Evolutionary conservation across 805 yeast species (phyloP), one percentile per base, ranked within the genome.

Genomic region (Teunomyces kruisii): DNA sequence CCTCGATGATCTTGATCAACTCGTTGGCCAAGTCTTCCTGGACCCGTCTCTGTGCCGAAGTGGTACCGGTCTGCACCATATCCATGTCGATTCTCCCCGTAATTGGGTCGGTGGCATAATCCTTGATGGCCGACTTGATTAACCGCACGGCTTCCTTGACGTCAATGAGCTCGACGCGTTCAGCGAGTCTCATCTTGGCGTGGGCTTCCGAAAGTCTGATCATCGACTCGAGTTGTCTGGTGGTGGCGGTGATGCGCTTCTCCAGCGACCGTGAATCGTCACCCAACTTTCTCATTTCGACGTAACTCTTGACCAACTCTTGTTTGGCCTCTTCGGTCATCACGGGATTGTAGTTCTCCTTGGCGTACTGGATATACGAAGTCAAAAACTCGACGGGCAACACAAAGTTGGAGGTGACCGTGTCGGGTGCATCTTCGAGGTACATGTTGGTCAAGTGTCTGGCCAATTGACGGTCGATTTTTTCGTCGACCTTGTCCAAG

Each of bases 81-180:
- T 90, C 97, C 97, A 94, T 90, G 62, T 94, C 99, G 53, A 94
- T 94, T 57, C 94, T 80, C 26, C 99, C 99, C 0, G 99, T 92
- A 29, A 84, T 74, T 17, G 99, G 99, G 69, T 94, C 99, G 2
- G 97, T 94, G 12, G 99, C 99, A 63, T 94, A 94, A 52, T 94
- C 98, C 64, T 94, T 94, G 53, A 94, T 88, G 10, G 99, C 99
- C 3, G 96, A 80, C 56, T 86, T 83, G 61, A 92, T 94, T 53
- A 94, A 74, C 53, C 99, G 79, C 2, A 91, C 97, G 0, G 98
- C 96, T 63, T 94, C 99, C 48, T 77, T 75, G 5, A 94, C 99
- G 64, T 94, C 99, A 24, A 74, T 75, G 19, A 86, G 72, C 44
- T 83, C 85, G 4, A 94, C 99, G 0, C 56, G 61, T 1, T 74